Conservation (phyloP, 176 grass and related monocot species). For the Stipa capillata region DNA sequence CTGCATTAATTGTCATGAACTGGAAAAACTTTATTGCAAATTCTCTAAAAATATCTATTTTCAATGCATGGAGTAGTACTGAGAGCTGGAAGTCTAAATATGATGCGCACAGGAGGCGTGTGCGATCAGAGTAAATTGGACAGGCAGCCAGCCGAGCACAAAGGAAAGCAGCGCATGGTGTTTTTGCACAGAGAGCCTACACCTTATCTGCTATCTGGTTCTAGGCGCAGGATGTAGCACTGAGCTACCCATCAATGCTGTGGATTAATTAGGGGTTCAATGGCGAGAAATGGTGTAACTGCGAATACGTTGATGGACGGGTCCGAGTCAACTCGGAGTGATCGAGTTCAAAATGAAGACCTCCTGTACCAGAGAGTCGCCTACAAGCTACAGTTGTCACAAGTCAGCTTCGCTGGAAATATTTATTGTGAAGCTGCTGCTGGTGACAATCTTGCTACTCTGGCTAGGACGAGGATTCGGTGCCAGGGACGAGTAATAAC, state of each 20-base stretch:
- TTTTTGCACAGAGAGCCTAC: not conserved
- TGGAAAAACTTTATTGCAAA: not conserved
- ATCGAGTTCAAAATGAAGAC: constrained; percentile 22
- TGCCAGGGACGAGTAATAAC: not conserved
- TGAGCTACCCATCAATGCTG: constrained; percentile 10
- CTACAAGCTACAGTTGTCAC: not conserved
- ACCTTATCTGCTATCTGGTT: not conserved
- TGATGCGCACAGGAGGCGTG: not conserved
- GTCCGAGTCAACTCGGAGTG: constrained; percentile 30
- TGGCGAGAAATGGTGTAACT: not conserved
- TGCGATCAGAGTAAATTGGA: constrained; percentile 3
- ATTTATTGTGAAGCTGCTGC: constrained; percentile 23
- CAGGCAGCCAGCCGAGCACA: not conserved
- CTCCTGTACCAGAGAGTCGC: not conserved
- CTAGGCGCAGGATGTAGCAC: not conserved
- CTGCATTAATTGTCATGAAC: not conserved
- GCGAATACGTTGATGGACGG: not conserved
- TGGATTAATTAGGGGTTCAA: not conserved
- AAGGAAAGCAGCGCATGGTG: not conserved
- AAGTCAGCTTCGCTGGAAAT: constrained; percentile 1
- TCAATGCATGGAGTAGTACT: not conserved
- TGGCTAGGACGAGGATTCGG: constrained; percentile 25
- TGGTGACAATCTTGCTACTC: not conserved
- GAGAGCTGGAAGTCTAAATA: not conserved
- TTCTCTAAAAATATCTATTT: not conserved